These are phyloP conservation scores for Saturnispora zaruensis DNA, from an alignment of 805 yeast genomes.

Conservation along the genomic window DNA sequence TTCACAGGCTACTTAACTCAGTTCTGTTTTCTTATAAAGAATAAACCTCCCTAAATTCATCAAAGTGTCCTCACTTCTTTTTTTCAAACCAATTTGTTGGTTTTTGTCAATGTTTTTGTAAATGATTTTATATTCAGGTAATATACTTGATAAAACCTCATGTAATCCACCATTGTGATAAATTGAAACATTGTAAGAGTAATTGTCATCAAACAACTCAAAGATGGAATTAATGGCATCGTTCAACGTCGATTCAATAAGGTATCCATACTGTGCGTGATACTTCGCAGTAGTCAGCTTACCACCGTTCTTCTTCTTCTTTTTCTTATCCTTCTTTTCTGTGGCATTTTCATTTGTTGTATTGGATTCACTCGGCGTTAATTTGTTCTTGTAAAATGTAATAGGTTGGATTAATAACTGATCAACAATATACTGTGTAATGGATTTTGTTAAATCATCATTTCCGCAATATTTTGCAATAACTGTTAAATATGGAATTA, in stretches of 20 bases:
- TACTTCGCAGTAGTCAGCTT: constrained; percentile 14
- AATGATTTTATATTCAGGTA: constrained; percentile 40
- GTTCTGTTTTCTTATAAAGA: constrained; percentile 55
- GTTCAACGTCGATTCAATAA: constrained; percentile 29
- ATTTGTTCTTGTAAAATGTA: constrained; percentile 8
- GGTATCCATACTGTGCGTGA: constrained; percentile 20
- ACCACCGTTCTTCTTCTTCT: background rate
- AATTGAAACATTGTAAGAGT: constrained; percentile 57
- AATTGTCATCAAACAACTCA: constrained; percentile 76
- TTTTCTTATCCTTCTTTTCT: background rate
- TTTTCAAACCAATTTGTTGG: constrained; percentile 46
- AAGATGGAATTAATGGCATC: constrained; percentile 60
- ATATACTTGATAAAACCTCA: constrained; percentile 32
- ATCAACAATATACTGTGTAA: constrained; percentile 23
- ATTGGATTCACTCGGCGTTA: background rate
- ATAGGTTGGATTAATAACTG: constrained; percentile 17
- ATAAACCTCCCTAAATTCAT: constrained; percentile 67
- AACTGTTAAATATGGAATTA: constrained; percentile 20
- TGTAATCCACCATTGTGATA: constrained; percentile 50
- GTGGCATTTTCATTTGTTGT: background rate
- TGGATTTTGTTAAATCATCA: constrained; percentile 14
- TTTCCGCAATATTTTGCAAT: constrained; percentile 20
- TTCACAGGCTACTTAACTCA: background rate
- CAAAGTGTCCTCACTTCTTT: constrained; percentile 57
- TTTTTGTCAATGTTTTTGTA: constrained; percentile 64